Evolutionary conservation across 192 early-diverging fungal species (phyloP).

Genomic region (Coemansia sp.): DNA sequence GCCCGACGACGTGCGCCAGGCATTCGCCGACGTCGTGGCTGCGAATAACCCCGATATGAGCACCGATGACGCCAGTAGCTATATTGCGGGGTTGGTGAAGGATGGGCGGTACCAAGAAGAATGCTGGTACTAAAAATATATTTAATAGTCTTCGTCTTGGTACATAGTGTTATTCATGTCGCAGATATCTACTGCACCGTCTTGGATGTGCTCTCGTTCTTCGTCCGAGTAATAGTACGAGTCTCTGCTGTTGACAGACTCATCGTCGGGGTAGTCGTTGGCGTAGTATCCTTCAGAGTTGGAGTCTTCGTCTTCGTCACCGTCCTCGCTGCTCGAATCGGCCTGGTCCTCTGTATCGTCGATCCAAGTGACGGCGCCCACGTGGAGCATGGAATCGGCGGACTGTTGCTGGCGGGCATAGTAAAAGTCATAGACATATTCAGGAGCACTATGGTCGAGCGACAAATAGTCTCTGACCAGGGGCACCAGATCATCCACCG

Average conservation of each 20-base stretch:
- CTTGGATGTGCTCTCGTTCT: slow-evolving; percentile 14
- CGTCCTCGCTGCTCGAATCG: slow-evolving; percentile 35
- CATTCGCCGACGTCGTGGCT: slow-evolving; percentile 27
- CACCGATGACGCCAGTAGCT: not conserved
- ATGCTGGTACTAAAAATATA: slow-evolving; percentile 65
- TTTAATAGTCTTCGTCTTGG: not conserved
- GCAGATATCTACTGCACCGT: slow-evolving; percentile 9
- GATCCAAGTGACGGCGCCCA: slow-evolving; percentile 55
- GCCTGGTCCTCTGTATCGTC: slow-evolving; percentile 54
- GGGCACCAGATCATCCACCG: slow-evolving; percentile 67
- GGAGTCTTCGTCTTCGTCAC: slow-evolving; percentile 63
- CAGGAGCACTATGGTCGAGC: slow-evolving; percentile 35
- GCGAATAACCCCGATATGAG: not conserved
- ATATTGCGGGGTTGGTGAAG: slow-evolving; percentile 48
- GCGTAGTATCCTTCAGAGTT: slow-evolving; percentile 80
- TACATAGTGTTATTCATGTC: not conserved
- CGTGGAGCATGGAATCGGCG: slow-evolving; percentile 10
- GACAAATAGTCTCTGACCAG: slow-evolving; percentile 70
- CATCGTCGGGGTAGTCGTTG: slow-evolving; percentile 79
- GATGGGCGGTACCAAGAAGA: slow-evolving; percentile 81
- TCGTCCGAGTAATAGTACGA: slow-evolving; percentile 36
- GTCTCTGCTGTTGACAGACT: slow-evolving; percentile 26
- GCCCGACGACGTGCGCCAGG: slow-evolving; percentile 44
- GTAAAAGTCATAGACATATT: slow-evolving; percentile 81
- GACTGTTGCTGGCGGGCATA: slow-evolving; percentile 56